Conservation (phyloP, 2,329 filamentous ascomycete species). For the Colletotrichum viniferum region DNA sequence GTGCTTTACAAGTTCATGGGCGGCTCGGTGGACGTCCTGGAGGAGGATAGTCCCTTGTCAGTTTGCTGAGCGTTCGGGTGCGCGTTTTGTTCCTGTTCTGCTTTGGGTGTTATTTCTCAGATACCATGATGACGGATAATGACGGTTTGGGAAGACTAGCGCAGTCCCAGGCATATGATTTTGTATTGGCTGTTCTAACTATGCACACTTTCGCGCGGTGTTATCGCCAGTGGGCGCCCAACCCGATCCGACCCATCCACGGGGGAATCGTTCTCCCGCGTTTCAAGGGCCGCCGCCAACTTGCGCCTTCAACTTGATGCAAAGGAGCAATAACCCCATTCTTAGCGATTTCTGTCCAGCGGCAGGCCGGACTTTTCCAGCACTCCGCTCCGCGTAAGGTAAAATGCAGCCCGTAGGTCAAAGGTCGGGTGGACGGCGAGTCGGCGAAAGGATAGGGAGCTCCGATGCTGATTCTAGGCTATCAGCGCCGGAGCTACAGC, state of each 20-base stretch:
- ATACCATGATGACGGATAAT: constrained; percentile 21
- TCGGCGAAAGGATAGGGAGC: not conserved
- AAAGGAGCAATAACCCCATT: not conserved
- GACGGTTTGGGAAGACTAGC: not conserved
- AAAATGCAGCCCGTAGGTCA: not conserved
- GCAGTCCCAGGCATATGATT: not conserved
- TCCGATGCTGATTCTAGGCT: not conserved
- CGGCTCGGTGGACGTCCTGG: constrained; percentile 10
- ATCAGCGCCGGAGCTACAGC: not conserved
- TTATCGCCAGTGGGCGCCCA: not conserved
- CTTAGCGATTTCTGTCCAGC: not conserved
- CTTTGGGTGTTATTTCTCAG: constrained; percentile 5
- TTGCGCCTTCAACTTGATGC: not conserved
- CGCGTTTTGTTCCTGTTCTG: not conserved
- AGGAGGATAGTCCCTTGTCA: not conserved
- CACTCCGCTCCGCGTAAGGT: not conserved
- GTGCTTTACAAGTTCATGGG: constrained; percentile 17
- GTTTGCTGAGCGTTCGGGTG: constrained; percentile 3
- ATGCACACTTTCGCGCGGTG: not conserved
- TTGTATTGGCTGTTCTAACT: not conserved
- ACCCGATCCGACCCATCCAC: not conserved
- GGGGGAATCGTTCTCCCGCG: not conserved
- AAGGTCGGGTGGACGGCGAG: not conserved
- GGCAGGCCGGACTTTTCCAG: not conserved
- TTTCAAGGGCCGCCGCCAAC: not conserved